Evolutionary conservation across 768 basidiomycete species (phyloP).

Genomic region (Pisolithus albus): DNA sequence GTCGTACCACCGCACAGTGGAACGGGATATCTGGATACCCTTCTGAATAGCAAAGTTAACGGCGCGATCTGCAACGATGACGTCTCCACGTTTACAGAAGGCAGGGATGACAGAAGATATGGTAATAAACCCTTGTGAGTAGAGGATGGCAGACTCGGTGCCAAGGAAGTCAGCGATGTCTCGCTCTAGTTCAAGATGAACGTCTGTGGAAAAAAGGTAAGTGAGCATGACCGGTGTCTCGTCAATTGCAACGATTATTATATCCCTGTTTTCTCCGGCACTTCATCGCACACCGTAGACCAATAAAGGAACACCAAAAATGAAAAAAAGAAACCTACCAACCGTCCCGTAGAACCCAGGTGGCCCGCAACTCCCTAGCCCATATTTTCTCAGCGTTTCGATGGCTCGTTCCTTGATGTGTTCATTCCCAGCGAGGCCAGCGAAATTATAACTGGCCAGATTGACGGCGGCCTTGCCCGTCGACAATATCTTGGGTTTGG

Average conservation of each 20-base stretch:
- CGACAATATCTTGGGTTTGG: constrained; percentile 71
- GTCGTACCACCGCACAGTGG: constrained; percentile 90
- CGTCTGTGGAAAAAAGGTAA: constrained; percentile 46
- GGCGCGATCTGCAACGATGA: constrained; percentile 98
- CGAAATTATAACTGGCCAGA: constrained; percentile 87
- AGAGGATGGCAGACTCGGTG: constrained; percentile 83
- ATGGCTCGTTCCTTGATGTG: constrained; percentile 79
- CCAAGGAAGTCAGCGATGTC: constrained; percentile 90
- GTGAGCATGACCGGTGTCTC: background rate
- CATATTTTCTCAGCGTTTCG: constrained; percentile 80
- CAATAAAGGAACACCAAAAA: background rate
- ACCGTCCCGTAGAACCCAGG: constrained; percentile 96
- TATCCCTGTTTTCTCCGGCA: background rate
- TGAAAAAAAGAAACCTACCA: constrained; percentile 43
- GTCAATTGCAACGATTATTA: background rate
- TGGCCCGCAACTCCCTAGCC: constrained; percentile 92
- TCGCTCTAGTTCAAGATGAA: constrained; percentile 83
- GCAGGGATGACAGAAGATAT: constrained; percentile 93
- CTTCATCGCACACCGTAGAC: background rate
- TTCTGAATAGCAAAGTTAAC: constrained; percentile 95
- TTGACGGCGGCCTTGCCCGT: constrained; percentile 75
- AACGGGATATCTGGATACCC: constrained; percentile 89
- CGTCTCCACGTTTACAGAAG: constrained; percentile 95
- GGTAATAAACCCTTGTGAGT: constrained; percentile 90
- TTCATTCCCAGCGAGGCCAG: constrained; percentile 84